Percentiles rank a stretch among this genome's conserved stretches.
These are phyloP conservation scores for Mycena rebaudengoi DNA, from an alignment of 768 basidiomycete species.

Conservation along the genomic window DNA sequence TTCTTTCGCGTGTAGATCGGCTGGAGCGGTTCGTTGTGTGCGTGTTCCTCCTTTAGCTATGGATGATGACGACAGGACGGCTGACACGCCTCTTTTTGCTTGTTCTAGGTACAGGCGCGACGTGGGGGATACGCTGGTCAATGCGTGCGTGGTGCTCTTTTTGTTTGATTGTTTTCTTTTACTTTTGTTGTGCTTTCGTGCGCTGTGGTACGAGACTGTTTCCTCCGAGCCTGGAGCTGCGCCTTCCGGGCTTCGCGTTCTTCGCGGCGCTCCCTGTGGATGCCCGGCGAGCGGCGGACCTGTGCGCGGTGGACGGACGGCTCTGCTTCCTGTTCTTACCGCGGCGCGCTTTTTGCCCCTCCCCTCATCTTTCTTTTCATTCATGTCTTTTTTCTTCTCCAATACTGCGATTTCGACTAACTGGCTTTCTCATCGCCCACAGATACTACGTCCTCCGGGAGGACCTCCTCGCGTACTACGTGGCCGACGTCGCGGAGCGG, in stretches of 20 bases:
- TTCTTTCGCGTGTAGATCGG: no score
- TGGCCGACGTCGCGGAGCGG: conserved; percentile 67
- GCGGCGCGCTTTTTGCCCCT: conserved; percentile 8
- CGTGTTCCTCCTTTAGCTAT: no score
- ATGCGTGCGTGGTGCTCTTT: conserved; percentile 65
- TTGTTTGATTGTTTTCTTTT: background rate
- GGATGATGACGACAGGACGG: no score
- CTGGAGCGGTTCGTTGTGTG: background rate
- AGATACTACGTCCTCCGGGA: conserved; percentile 90
- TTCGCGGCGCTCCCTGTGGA: no score
- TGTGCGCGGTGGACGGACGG: no score
- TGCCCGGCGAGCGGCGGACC: no score
- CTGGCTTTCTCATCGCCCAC: no score
- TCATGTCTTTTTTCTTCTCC: background rate
- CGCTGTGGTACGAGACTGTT: no score
- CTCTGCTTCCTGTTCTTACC: background rate
- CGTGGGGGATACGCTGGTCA: conserved; percentile 87
- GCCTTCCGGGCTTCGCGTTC: no score
- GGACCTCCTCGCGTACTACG: conserved; percentile 79
- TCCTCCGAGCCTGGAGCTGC: no score
- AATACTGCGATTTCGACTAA: no score
- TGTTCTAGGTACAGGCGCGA: conserved; percentile 90
- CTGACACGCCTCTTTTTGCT: no score
- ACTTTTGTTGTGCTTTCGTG: background rate
- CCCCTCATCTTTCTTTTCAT: background rate